These are phyloP conservation scores for Melanogaster broomeanus DNA, from an alignment of 768 basidiomycete species.

Conservation along the genomic window DNA sequence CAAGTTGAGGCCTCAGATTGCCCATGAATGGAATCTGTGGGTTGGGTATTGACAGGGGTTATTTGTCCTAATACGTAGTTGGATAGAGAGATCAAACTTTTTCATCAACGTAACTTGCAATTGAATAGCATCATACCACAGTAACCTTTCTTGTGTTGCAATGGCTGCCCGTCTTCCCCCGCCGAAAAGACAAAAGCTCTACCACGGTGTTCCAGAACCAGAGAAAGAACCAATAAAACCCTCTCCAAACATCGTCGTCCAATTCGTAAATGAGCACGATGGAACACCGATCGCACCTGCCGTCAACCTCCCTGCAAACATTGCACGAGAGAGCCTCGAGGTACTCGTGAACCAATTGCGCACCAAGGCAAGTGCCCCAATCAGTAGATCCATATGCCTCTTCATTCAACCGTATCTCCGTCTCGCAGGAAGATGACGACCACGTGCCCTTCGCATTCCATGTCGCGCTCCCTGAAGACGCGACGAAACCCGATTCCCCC, in stretches of 20 bases:
- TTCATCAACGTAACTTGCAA: too few species aligned
- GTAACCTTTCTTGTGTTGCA: not conserved
- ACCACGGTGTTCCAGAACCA: conserved; percentile 73
- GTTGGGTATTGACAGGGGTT: conserved; percentile 14
- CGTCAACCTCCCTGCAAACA: conserved; percentile 86
- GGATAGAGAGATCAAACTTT: not conserved
- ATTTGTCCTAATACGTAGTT: conserved; percentile 6
- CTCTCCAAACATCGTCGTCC: conserved; percentile 78
- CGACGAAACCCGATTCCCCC: conserved; percentile 50
- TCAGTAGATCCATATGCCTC: conserved; percentile 11
- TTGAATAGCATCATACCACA: too few species aligned
- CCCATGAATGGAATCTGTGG: too few species aligned
- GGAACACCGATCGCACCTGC: conserved; percentile 80
- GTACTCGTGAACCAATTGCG: conserved; percentile 86
- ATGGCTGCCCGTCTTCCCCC: conserved; percentile 90
- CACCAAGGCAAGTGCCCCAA: conserved; percentile 56
- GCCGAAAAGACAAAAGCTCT: conserved; percentile 83
- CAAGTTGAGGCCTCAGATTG: too few species aligned
- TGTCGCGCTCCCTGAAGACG: conserved; percentile 66
- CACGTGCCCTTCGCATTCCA: conserved; percentile 93
- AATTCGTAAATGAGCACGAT: conserved; percentile 91
- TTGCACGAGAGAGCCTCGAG: conserved; percentile 82
- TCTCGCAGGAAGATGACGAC: conserved; percentile 59
- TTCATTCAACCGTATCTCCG: conserved; percentile 4
- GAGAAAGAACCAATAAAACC: conserved; percentile 46